Base-by-base conservation (phyloP, 208 protist species). In the Crithidia fasciculata region DNA sequence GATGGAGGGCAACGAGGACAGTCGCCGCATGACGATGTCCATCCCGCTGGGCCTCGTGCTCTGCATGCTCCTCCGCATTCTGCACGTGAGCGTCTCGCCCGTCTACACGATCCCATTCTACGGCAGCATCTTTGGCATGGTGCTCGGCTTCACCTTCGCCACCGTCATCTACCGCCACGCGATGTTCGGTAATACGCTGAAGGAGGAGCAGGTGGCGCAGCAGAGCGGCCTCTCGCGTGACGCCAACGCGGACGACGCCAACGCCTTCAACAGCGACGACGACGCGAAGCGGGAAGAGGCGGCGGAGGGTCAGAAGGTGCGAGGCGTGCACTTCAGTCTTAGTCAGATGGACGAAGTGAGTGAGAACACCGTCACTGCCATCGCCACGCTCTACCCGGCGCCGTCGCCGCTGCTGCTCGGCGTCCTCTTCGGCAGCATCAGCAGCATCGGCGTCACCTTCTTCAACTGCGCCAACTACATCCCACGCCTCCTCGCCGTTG, bases 11-110 rank as follows among this genome's bases (percentile, higher is more conserved):
- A 86, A 79, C 56, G 85, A 90, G 54, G 89, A 91, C 65, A 84
- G 68, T 28, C 82, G 85, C 47, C 85, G 87, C 41, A 72, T 87
- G 61, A 50, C 82, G n/a, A 91, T 90, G 76, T 59, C 74, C 6
- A 64, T 91, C 9, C 90, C 90, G 19, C 69, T 91, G n/a, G 85
- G 85, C 8, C 52, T 95, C 54, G 77, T 88, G 18, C 57, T 92
- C 16, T 82, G 76, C 66, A 95, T 95, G 90, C 76, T 95, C 5
- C 78, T 92, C 55, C 90, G 90, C 56, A 81, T 95, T 18, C 56
- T 87, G 36, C 83, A 87, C 70, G 66, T 88, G 7, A 81, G 85
- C 55, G 59, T 81, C 16, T 78, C 84, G 5, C 90, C 90, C 44
- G 53, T 95, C 43, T 91, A 82, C 81, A 78, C 80, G 0, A 74